Evolutionary conservation across 2,329 filamentous ascomycete species (phyloP).

Genomic region (Colletotrichum navitas): DNA sequence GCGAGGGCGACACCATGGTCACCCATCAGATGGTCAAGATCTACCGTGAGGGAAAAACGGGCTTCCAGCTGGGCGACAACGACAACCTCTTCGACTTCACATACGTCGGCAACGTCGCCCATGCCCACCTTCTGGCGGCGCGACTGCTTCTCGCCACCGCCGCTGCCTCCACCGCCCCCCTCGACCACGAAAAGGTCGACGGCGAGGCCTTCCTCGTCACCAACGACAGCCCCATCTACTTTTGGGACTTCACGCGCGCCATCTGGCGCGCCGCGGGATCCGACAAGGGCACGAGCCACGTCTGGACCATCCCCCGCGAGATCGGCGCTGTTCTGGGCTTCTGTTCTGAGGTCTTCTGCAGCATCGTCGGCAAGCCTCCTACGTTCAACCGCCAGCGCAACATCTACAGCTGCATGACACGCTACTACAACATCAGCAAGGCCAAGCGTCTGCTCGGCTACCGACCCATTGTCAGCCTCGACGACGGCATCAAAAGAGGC

Average conservation of each 20-base stretch:
- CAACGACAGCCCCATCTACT: conserved; percentile 89
- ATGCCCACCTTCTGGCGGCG: conserved; percentile 87
- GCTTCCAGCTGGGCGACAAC: conserved; percentile 83
- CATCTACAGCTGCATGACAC: conserved; percentile 78
- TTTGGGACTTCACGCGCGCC: conserved; percentile 87
- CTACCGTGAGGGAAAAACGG: conserved; percentile 75
- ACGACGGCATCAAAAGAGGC: conserved; percentile 71
- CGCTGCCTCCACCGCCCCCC: conserved; percentile 68
- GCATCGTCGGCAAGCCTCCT: conserved; percentile 63
- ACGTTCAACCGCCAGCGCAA: conserved; percentile 72
- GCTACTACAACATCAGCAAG: conserved; percentile 84
- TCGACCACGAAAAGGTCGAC: conserved; percentile 80
- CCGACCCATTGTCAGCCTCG: conserved; percentile 73
- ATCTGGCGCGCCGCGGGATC: conserved; percentile 77
- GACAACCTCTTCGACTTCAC: conserved; percentile 74
- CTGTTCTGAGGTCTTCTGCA: conserved; percentile 65
- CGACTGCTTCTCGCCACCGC: conserved; percentile 73
- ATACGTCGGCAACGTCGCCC: conserved; percentile 73
- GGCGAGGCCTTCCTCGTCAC: conserved; percentile 93
- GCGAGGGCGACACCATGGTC: conserved; percentile 85
- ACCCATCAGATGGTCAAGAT: conserved; percentile 81
- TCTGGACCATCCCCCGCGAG: conserved; percentile 67
- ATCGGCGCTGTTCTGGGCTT: conserved; percentile 66
- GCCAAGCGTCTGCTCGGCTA: conserved; percentile 79
- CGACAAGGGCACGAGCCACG: conserved; percentile 63